Conservation (phyloP, 2,329 filamentous ascomycete genomes). For the Fusarium neocosmosporiellum region DNA sequence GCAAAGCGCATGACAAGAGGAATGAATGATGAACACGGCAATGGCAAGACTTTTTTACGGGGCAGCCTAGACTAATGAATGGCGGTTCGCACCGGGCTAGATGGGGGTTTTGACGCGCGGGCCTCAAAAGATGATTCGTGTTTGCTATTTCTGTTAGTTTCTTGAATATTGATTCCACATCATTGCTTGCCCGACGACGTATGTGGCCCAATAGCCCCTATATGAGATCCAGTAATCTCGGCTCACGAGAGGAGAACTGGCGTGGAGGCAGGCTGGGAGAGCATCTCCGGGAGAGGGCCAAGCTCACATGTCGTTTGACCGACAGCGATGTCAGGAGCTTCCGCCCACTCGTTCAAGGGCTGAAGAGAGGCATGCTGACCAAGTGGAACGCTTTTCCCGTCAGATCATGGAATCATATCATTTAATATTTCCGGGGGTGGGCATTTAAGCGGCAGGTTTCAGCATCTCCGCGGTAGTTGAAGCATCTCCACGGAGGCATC, state of each 20-base stretch:
- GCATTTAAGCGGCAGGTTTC: not conserved
- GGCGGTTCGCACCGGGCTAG: not conserved
- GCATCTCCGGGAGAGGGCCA: not conserved
- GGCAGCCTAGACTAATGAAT: not conserved
- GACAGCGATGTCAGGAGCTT: constrained; percentile 3
- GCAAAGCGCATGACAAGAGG: not conserved
- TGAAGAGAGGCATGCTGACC: not conserved
- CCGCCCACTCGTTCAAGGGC: not conserved
- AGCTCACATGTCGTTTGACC: not conserved
- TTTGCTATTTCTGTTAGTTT: not conserved
- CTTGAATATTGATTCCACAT: not conserved
- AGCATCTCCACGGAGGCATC: constrained; percentile 7
- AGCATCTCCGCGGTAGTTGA: constrained; percentile 25
- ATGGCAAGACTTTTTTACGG: constrained; percentile 3
- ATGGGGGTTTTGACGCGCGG: not conserved
- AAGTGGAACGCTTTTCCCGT: constrained; percentile 11
- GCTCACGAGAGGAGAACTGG: not conserved
- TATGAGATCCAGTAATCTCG: not conserved
- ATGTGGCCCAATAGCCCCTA: not conserved
- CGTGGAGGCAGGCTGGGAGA: not conserved
- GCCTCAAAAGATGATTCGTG: not conserved
- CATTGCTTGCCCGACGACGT: not conserved
- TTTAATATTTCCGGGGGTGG: not conserved
- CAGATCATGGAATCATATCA: constrained; percentile 24
- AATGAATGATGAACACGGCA: not conserved